Evolutionary conservation across 208 protist species (phyloP), one percentile per base, ranked within the genome.

Genomic region (Trypanosoma platydactyli): DNA sequence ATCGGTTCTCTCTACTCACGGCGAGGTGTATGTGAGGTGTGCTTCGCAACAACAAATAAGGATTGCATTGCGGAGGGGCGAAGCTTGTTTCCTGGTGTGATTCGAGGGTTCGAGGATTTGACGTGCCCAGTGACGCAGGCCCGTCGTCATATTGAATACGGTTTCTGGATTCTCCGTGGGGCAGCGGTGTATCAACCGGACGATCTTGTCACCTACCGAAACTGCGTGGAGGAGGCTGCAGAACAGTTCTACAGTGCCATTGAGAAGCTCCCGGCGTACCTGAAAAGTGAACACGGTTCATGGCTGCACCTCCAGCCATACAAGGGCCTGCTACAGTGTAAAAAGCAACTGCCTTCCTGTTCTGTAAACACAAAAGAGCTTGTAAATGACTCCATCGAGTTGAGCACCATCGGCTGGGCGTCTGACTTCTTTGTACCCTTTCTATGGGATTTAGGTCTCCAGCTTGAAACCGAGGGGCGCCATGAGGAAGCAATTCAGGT

Each of bases 241-340:
- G 52, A 62, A 29, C 79, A 89, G 60, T 93, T 93, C 29, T 73
- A 75, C 42, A 78, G 53, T n/a, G 83, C 87, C n/a, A 83, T 90
- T 59, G 60, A 33, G n/a, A 73, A 80, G 29, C 71, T 90, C 49
- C 87, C 87, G n/a, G 53, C 38, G 30, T 90, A 87, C 48, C 74
- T 93, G 45, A 69, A 79, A 20, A 90, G 81, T 72, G 87, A 93
- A 48, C 81, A 89, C 64, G 87, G 87, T 30, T 77, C 82, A 24
- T 93, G 87, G 87, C 72, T 93, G 24, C 81, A 93, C 48, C 67
- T 90, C 16, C 81, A 90, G 63, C 87, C 87, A 16, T 90, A 90
- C 65, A 87, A 86, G 20, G 87, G 87, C 7, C 68, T 93, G 24
- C 62, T 93, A 30, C 74, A 73, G 18, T 93, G 87, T 62, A 90